phyloP scores from a whole-genome alignment of 495 filamentous ascomycete genomes.

The Lichina pygmaea region DNA sequence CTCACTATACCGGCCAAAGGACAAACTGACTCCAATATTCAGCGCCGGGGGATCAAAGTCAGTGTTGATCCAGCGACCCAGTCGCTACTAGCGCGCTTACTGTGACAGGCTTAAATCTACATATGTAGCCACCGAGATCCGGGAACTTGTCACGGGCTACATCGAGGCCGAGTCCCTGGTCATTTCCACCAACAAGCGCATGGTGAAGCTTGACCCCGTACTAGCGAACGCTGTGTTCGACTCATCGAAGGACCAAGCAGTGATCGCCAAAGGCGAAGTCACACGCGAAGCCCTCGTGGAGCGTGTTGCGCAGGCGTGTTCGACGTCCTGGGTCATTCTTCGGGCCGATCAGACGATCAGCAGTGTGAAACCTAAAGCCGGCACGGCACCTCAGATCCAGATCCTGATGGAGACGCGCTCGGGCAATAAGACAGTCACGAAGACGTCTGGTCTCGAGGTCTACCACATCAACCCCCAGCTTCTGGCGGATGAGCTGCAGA shows the following conservation, averaged over 20 bases:
- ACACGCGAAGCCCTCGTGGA: constrained; percentile 37
- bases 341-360: constrained; percentile 22
- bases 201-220: constrained; percentile 33
- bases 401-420: constrained; percentile 35
- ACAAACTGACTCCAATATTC: constrained; percentile 28
- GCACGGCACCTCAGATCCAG: constrained; percentile 27
- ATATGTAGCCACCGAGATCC: constrained; percentile 24
- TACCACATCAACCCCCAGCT: constrained; percentile 32
- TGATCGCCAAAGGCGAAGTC: constrained; percentile 27
- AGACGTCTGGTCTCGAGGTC: constrained; percentile 30
- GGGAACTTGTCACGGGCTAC: constrained; percentile 23
- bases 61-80: neutral
- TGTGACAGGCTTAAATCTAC: constrained; percentile 6
- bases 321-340: constrained; percentile 29
- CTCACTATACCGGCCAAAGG: constrained; percentile 25
- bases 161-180: constrained; percentile 20
- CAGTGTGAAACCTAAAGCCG: constrained; percentile 32
- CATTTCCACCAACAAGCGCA: constrained; percentile 29
- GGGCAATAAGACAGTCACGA: constrained; percentile 44
- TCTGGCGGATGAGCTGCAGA: constrained; percentile 42
- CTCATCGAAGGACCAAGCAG: constrained; percentile 24
- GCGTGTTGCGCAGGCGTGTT: constrained; percentile 23
- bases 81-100: too few relatives aligned
- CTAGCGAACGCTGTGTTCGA: constrained; percentile 34
- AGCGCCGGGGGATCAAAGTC: constrained; percentile 16